Conservation (phyloP, 768 basidiomycete species). For the Mycena floridula region DNA sequence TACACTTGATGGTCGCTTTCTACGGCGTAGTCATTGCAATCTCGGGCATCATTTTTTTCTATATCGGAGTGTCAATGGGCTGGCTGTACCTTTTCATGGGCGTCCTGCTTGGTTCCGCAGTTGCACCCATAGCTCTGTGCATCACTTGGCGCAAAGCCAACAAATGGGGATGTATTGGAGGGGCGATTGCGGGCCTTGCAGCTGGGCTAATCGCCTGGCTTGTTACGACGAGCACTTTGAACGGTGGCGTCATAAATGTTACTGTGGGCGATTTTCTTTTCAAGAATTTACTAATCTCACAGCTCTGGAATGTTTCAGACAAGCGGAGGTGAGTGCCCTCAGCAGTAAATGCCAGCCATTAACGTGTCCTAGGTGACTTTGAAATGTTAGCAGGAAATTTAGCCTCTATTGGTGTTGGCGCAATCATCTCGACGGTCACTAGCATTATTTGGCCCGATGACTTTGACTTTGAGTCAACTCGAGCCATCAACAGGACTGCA, state of each 20-base stretch:
- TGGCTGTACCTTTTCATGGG: slow-evolving; percentile 95
- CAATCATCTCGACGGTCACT: slow-evolving; percentile 54
- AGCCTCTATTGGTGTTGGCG: slow-evolving; percentile 78
- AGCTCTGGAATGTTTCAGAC: slow-evolving; percentile 12
- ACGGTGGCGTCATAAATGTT: slow-evolving; percentile 67
- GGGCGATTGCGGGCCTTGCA: slow-evolving; percentile 62
- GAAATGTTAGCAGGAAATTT: slow-evolving; percentile 88
- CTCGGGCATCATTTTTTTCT: slow-evolving; percentile 82
- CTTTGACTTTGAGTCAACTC: slow-evolving; percentile 76
- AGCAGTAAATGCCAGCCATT: neutral
- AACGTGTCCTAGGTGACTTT: slow-evolving; percentile 46
- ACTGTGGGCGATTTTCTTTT: slow-evolving; percentile 34
- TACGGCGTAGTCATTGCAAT: slow-evolving; percentile 78
- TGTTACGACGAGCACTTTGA: slow-evolving; percentile 67
- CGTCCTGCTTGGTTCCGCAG: slow-evolving; percentile 77
- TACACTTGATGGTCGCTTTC: slow-evolving; percentile 60
- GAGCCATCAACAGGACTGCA: slow-evolving; percentile 60
- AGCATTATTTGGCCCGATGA: slow-evolving; percentile 54
- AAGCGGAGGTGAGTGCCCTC: slow-evolving; percentile 18
- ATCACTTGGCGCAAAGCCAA: slow-evolving; percentile 85
- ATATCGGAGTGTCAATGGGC: slow-evolving; percentile 89
- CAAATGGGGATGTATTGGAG: slow-evolving; percentile 77
- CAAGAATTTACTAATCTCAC: neutral
- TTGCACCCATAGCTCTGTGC: slow-evolving; percentile 81
- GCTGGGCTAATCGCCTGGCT: slow-evolving; percentile 81